Evolutionary conservation across 768 basidiomycete species (phyloP).

Genomic region (Podaxis rugospora): DNA sequence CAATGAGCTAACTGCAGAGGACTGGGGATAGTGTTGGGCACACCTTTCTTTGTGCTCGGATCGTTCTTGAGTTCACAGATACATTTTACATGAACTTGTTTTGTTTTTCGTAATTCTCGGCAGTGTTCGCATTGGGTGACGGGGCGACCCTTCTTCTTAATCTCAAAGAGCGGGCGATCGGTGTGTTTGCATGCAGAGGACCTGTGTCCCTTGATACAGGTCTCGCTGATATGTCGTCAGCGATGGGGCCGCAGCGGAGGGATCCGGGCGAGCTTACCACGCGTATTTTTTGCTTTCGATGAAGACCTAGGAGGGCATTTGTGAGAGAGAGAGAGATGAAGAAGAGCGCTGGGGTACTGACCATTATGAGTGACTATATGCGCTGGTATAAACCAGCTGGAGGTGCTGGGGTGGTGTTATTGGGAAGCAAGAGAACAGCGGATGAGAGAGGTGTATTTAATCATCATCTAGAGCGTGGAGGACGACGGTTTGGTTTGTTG

Average conservation of each 20-base stretch:
- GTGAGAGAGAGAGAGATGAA: conserved; percentile 6
- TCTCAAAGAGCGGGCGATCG: conserved; percentile 85
- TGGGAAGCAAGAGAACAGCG: conserved; percentile 31
- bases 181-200: conserved; percentile 87
- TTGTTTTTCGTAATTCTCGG: conserved; percentile 78
- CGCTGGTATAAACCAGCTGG: conserved; percentile 28
- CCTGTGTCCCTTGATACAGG: conserved; percentile 92
- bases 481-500: conserved; percentile 37
- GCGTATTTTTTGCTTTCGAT: conserved; percentile 72
- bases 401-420: conserved; percentile 46
- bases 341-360: conserved; percentile 19
- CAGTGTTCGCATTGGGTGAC: conserved; percentile 90
- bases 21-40: conserved; percentile 19
- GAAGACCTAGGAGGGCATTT: conserved; percentile 48
- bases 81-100: conserved; percentile 85
- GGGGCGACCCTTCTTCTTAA: conserved; percentile 91
- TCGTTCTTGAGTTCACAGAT: conserved; percentile 75
- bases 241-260: conserved; percentile 8
- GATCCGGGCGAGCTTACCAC: conserved; percentile 49
- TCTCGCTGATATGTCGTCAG: conserved; percentile 52
- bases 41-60: conserved; percentile 60
- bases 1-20: conserved; percentile 34
- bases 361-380: conserved; percentile 34
- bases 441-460: conserved; percentile 33
- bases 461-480: conserved; percentile 36